A percentile compares a stretch with the other conserved stretches of the same genome.
phyloP scores from a whole-genome alignment of 805 yeast species.

The Nakazawaea holstii region DNA sequence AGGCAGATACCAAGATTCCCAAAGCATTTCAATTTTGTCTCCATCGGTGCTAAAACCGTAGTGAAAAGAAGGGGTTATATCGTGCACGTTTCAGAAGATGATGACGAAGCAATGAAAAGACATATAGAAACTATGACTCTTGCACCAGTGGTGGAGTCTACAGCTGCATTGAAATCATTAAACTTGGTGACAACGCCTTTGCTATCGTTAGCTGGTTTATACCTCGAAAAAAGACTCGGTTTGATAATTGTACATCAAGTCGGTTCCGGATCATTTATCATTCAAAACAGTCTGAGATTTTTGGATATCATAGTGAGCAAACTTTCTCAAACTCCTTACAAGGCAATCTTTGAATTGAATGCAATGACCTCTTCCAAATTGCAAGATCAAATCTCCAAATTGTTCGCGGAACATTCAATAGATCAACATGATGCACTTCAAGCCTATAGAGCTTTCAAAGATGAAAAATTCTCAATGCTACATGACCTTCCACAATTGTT shows the following conservation, averaged over 20 bases:
- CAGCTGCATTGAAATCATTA: not conserved
- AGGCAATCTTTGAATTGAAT: slow-evolving; percentile 1
- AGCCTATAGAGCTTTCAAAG: slow-evolving; percentile 2
- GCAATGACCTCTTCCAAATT: not conserved
- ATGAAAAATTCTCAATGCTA: slow-evolving; percentile 4
- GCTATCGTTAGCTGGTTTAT: slow-evolving; percentile 8
- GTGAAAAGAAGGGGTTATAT: slow-evolving; percentile 6
- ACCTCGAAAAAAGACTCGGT: slow-evolving; percentile 8
- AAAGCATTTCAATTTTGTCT: slow-evolving; percentile 7
- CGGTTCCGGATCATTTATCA: slow-evolving; percentile 6
- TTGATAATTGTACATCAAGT: slow-evolving; percentile 7
- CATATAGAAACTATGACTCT: not conserved
- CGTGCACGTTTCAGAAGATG: slow-evolving; percentile 5
- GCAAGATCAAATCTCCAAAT: slow-evolving; percentile 9
- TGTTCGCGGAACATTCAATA: slow-evolving; percentile 2
- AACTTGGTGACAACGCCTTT: slow-evolving; percentile 6
- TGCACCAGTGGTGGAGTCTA: slow-evolving; percentile 5
- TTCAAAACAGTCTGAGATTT: slow-evolving; percentile 7
- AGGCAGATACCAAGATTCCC: slow-evolving; percentile 6
- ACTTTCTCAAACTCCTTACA: not conserved
- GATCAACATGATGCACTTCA: slow-evolving; percentile 6
- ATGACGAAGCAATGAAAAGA: slow-evolving; percentile 6
- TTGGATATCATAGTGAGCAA: slow-evolving; percentile 3
- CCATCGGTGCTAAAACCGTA: slow-evolving; percentile 10
- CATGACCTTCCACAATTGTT: slow-evolving; percentile 4